Evolutionary conservation across 352 stramenopile species (phyloP).

Genomic region (Globisporangium polare): DNA sequence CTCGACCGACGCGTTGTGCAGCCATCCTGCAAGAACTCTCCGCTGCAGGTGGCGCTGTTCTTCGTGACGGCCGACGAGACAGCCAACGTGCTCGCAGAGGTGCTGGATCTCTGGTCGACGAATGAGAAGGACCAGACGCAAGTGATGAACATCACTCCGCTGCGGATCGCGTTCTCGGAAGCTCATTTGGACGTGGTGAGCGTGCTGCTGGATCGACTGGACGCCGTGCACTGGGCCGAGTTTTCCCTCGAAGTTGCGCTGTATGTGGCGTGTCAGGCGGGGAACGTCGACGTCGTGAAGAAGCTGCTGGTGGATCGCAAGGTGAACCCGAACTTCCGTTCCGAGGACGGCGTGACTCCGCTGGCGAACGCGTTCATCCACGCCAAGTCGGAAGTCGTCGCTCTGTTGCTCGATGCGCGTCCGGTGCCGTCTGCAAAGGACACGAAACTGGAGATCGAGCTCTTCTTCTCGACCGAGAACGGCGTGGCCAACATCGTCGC

Average conservation of each 20-base stretch:
- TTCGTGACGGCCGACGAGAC: constrained; percentile 5
- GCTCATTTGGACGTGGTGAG: constrained; percentile 6
- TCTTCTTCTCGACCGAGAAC: constrained; percentile 1
- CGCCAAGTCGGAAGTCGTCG: constrained; percentile 3
- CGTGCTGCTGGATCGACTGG: constrained; percentile 3
- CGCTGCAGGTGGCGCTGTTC: constrained; percentile 4
- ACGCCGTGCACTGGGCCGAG: constrained; percentile 3
- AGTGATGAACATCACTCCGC: neutral
- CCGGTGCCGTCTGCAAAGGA: no score
- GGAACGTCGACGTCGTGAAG: neutral
- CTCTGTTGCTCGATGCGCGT: constrained; percentile 6
- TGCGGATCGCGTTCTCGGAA: constrained; percentile 8
- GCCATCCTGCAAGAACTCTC: neutral
- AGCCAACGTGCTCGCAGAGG: constrained; percentile 3
- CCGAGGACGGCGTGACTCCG: constrained; percentile 7
- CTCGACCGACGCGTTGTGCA: constrained; percentile 3
- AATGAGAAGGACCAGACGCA: neutral
- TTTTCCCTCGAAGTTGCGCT: constrained; percentile 7
- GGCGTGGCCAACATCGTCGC: neutral
- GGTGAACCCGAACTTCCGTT: constrained; percentile 1
- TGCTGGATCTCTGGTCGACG: constrained; percentile 1
- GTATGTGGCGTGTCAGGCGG: constrained; percentile 7
- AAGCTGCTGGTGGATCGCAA: constrained; percentile 2
- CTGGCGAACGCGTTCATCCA: constrained; percentile 7
- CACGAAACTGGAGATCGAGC: constrained; percentile 10